phyloP scores from a whole-genome alignment of 2,329 filamentous ascomycete genomes.

The Exophiala alcalophila region DNA sequence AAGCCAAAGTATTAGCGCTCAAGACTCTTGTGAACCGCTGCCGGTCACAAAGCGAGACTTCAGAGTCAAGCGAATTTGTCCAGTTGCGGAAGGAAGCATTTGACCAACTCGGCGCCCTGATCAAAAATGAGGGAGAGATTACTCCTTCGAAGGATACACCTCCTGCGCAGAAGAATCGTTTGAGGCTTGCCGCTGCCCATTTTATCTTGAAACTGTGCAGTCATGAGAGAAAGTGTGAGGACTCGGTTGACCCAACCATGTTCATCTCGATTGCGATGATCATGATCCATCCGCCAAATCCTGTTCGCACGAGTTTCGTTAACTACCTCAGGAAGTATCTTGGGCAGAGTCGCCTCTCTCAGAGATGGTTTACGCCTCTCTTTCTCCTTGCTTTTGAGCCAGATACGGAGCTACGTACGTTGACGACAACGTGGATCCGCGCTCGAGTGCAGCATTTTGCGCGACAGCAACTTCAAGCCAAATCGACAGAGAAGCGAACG shows the following conservation, averaged over 20 bases:
- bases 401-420: conserved; percentile 65
- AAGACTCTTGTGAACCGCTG: conserved; percentile 84
- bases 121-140: conserved; percentile 74
- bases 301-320: conserved; percentile 76
- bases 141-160: conserved; percentile 74
- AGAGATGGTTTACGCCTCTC: conserved; percentile 82
- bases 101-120: conserved; percentile 72
- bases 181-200: conserved; percentile 78
- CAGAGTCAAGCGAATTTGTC: conserved; percentile 41
- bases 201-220: conserved; percentile 80
- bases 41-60: conserved; percentile 59
- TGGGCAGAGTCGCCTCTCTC: conserved; percentile 64
- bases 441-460: conserved; percentile 69
- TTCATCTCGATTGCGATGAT: conserved; percentile 82
- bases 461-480: conserved; percentile 43
- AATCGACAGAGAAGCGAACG: conserved; percentile 37
- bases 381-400: conserved; percentile 94
- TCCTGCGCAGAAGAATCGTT: conserved; percentile 70
- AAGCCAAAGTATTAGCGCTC: conserved; percentile 78
- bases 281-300: conserved; percentile 70
- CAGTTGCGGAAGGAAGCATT: conserved; percentile 65
- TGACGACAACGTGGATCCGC: conserved; percentile 82
- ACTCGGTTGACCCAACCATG: conserved; percentile 65
- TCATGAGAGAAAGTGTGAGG: conserved; percentile 68
- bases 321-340: conserved; percentile 89